phyloP scores from a whole-genome alignment of 768 basidiomycete species.

The Vararia minispora region DNA sequence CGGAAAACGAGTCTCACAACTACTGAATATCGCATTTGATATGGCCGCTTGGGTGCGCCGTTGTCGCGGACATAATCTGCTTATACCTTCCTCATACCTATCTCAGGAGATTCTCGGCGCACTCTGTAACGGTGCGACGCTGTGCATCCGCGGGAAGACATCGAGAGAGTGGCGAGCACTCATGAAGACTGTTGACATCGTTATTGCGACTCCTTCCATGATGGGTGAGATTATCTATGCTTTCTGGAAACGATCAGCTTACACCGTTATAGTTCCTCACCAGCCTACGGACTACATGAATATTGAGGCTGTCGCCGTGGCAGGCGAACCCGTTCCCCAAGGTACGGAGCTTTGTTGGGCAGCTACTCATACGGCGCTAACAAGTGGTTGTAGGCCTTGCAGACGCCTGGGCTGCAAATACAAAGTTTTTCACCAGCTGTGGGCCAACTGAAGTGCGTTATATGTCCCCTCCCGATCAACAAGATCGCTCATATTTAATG shows the following conservation, averaged over 20 bases:
- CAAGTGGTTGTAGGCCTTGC: conserved; percentile 20
- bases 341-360: conserved; percentile 19
- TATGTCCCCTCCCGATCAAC: not conserved
- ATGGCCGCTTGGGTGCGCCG: conserved; percentile 48
- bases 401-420: conserved; percentile 33
- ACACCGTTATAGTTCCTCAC: conserved; percentile 23
- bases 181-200: conserved; percentile 39
- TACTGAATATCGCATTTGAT: conserved; percentile 56
- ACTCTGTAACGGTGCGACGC: conserved; percentile 39
- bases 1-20: conserved; percentile 43
- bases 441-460: conserved; percentile 41
- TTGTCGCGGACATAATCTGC: too few species aligned
- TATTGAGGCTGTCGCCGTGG: conserved; percentile 41
- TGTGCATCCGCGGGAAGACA: conserved; percentile 41
- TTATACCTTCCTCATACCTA: too few species aligned
- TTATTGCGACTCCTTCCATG: conserved; percentile 44
- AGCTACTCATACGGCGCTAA: not conserved
- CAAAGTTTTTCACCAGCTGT: conserved; percentile 40
- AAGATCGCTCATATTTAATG: not conserved
- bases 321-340: conserved; percentile 47
- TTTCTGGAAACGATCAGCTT: not conserved
- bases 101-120: conserved; percentile 36
- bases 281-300: conserved; percentile 42
- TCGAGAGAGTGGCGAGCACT: conserved; percentile 37
- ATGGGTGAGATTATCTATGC: conserved; percentile 20